phyloP scores from a whole-genome alignment of 1,284 basidiomycete genomes.

The Ustilago lituana region DNA sequence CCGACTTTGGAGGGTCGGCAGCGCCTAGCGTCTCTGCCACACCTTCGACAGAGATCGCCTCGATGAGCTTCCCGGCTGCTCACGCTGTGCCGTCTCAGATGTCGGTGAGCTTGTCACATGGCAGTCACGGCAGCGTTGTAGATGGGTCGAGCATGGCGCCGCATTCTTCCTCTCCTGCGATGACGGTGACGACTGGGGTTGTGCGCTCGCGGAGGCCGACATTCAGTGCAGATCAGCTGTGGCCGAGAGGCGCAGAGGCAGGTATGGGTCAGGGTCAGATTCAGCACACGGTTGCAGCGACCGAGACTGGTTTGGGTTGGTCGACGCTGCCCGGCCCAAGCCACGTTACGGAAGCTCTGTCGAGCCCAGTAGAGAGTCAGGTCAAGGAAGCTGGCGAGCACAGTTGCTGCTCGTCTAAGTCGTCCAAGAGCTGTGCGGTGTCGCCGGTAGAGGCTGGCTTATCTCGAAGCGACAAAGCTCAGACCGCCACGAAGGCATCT shows the following conservation, averaged over 20 bases:
- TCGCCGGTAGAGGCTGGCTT: not conserved
- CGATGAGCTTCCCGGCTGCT: conserved; percentile 6
- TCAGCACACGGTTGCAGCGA: conserved; percentile 37
- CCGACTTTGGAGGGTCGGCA: conserved; percentile 14
- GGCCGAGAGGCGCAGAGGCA: conserved; percentile 40
- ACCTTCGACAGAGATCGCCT: conserved; percentile 11
- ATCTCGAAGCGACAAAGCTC: not conserved
- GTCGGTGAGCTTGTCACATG: not conserved
- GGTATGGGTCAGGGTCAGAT: conserved; percentile 54
- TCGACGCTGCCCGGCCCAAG: conserved; percentile 27
- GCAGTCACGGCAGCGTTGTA: too few species aligned
- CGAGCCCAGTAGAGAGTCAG: conserved; percentile 12
- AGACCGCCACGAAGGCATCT: not conserved
- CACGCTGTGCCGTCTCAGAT: not conserved
- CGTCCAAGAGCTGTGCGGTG: not conserved
- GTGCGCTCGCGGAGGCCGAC: conserved; percentile 14
- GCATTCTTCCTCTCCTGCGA: conserved; percentile 1
- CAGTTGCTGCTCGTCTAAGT: conserved; percentile 34
- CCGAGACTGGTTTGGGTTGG: conserved; percentile 42
- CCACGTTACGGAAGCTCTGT: conserved; percentile 1
- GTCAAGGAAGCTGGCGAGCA: not conserved
- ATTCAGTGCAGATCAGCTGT: conserved; percentile 23
- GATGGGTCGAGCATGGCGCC: not conserved
- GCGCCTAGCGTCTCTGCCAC: conserved; percentile 22
- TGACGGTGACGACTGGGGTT: not conserved